Evolutionary conservation across 352 stramenopile species (phyloP), one percentile per base, ranked within the genome.

Genomic region (Phytophthora boehmeriae): DNA sequence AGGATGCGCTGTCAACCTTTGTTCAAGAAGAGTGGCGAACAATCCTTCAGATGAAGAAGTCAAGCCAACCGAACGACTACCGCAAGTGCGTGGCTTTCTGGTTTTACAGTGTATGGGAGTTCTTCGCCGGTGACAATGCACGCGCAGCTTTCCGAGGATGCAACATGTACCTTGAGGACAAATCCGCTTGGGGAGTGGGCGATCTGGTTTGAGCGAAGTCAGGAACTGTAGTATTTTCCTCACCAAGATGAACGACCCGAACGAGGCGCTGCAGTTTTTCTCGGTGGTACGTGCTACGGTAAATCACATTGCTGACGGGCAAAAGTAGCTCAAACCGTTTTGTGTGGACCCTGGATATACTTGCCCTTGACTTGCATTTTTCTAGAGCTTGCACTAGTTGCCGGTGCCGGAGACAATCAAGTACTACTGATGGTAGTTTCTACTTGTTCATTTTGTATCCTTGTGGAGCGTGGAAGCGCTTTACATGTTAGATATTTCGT

Each of bases 1-100:
- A 90, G 28, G 73, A 89, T 25, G 76, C 87, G 13, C 66, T 94
- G 14, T 78, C 61, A 27, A 84, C 66, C 8, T 94, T 93, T 54
- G 86, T 94, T 16, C 47, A 73, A 23, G 80, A 92, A 45, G 83
- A 94, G 62, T 94, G 86, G 86, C 81, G 80, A 22, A 69, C 58
- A 14, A 92, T 94, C 45, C 71, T 94, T 42, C 68, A 74, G 32
- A 66, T 94, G 54, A 94, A 94, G 53, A 92, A 92, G 63, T 93
- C 83, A 8, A 88, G 68, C 50, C 86, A 94, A 60, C 86, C 86
- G 4, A 94, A 94, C 57, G 86, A 94, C 59, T 94, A 94, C 63
- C 81, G 86, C 58, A 94, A 94, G 65, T 94, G 86, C 46, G 79
- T 94, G 39, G 86, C 86, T 19, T 94, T 94, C 65, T 94, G 86